Evolutionary conservation across 352 stramenopile species (phyloP).

Genomic region (Stramenopiles sp.): DNA sequence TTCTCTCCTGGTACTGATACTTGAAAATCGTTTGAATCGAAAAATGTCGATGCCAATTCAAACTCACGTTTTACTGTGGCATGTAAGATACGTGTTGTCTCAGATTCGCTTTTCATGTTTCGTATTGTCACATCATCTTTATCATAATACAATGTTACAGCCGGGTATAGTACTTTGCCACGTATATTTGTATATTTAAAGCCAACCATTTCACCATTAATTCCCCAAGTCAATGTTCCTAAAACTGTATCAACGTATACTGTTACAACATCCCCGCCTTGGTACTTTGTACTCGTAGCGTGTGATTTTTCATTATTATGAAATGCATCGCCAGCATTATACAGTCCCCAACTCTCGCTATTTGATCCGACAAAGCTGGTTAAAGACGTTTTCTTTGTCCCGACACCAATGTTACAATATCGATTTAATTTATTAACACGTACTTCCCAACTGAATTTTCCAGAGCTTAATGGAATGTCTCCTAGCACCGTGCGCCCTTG

Average conservation of each 20-base stretch:
- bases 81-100: not conserved
- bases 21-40: not conserved
- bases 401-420: not conserved
- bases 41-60: not conserved
- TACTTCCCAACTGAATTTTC: not conserved
- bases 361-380: not conserved
- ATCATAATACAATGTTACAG: not conserved
- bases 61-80: not conserved
- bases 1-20: not conserved
- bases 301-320: not conserved
- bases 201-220: not conserved
- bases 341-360: not conserved
- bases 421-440: not conserved
- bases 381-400: not conserved
- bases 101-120: not conserved
- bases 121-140: not conserved
- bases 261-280: not conserved
- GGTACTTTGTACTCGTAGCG: not conserved
- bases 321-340: not conserved
- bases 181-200: slow-evolving; percentile 8
- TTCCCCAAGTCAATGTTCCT: not conserved
- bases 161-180: slow-evolving; percentile 1
- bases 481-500: not conserved
- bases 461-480: not conserved
- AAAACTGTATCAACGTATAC: not conserved